phyloP scores from a whole-genome alignment of 2,329 filamentous ascomycete genomes.

The Cadophora gregata region DNA sequence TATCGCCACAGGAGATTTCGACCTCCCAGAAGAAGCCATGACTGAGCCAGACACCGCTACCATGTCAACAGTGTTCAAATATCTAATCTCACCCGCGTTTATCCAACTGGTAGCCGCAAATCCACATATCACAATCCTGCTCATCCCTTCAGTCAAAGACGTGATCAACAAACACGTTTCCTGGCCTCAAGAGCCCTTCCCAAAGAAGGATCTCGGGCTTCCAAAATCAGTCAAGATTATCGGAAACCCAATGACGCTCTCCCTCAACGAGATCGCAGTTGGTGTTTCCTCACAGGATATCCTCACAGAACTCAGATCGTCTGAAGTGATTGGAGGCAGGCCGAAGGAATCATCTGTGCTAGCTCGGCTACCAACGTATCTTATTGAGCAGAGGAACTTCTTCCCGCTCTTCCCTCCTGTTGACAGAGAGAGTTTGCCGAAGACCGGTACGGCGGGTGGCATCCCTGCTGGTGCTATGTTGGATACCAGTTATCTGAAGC shows the following conservation, averaged over 20 bases:
- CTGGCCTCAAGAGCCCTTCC: slow-evolving; percentile 80
- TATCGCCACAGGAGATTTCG: slow-evolving; percentile 79
- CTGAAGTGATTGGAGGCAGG: slow-evolving; percentile 68
- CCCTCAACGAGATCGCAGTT: slow-evolving; percentile 84
- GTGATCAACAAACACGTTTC: slow-evolving; percentile 82
- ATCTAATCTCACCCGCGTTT: slow-evolving; percentile 77
- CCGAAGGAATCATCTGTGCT: slow-evolving; percentile 52
- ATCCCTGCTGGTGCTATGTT: slow-evolving; percentile 76
- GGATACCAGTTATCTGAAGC: slow-evolving; percentile 82
- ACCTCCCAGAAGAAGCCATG: slow-evolving; percentile 70
- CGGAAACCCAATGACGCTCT: slow-evolving; percentile 89
- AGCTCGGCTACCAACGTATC: slow-evolving; percentile 72
- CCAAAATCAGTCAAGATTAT: slow-evolving; percentile 79
- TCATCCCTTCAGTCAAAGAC: slow-evolving; percentile 84
- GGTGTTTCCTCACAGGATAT: slow-evolving; percentile 85
- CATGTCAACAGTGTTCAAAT: slow-evolving; percentile 81
- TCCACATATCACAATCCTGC: slow-evolving; percentile 80
- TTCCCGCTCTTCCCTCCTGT: slow-evolving; percentile 87
- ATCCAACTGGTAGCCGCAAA: slow-evolving; percentile 72
- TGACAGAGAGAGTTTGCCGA: slow-evolving; percentile 70
- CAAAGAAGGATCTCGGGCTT: slow-evolving; percentile 74
- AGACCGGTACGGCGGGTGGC: slow-evolving; percentile 64
- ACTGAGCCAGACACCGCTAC: slow-evolving; percentile 80
- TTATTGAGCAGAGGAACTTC: slow-evolving; percentile 91
- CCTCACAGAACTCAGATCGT: slow-evolving; percentile 78